These are phyloP conservation scores for Trichoderma atrobrunneum DNA, from an alignment of 2,329 filamentous ascomycete species.

Conservation along the genomic window DNA sequence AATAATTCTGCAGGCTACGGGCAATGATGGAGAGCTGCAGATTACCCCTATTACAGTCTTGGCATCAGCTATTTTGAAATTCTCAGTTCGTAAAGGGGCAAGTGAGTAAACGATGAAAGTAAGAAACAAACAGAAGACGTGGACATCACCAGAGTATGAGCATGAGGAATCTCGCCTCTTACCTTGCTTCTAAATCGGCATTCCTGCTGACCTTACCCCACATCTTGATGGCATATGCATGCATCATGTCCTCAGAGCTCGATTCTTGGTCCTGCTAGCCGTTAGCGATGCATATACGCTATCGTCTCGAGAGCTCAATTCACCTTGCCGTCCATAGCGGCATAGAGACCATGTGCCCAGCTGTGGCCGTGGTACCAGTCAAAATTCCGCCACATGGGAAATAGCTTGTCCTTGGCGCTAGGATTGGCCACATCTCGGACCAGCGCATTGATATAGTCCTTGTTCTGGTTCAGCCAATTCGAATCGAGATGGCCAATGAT, in stretches of 20 bases:
- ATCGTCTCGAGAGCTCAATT: neutral
- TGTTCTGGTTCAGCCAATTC: conserved; percentile 69
- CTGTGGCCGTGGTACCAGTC: conserved; percentile 96
- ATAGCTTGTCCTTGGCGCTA: conserved; percentile 64
- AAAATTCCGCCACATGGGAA: conserved; percentile 79
- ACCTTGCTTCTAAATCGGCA: conserved; percentile 72
- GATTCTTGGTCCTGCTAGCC: conserved; percentile 68
- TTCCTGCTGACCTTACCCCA: conserved; percentile 83
- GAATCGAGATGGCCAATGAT: conserved; percentile 78
- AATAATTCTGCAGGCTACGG: conserved; percentile 74
- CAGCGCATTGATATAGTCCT: conserved; percentile 76
- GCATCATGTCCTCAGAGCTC: conserved; percentile 86
- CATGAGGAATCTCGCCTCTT: conserved; percentile 17
- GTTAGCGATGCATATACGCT: neutral
- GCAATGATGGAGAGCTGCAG: conserved; percentile 79
- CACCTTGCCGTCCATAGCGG: conserved; percentile 69
- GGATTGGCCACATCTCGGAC: conserved; percentile 83
- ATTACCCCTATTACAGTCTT: conserved; percentile 54
- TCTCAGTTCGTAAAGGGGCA: neutral
- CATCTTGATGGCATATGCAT: conserved; percentile 85
- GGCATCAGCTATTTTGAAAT: neutral
- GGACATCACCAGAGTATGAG: neutral
- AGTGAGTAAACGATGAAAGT: too few species aligned
- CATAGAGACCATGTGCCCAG: conserved; percentile 80
- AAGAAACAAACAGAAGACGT: neutral